Base-by-base conservation (phyloP, 2,329 filamentous ascomycete genomes). In the Diaporthe citriasiana region DNA sequence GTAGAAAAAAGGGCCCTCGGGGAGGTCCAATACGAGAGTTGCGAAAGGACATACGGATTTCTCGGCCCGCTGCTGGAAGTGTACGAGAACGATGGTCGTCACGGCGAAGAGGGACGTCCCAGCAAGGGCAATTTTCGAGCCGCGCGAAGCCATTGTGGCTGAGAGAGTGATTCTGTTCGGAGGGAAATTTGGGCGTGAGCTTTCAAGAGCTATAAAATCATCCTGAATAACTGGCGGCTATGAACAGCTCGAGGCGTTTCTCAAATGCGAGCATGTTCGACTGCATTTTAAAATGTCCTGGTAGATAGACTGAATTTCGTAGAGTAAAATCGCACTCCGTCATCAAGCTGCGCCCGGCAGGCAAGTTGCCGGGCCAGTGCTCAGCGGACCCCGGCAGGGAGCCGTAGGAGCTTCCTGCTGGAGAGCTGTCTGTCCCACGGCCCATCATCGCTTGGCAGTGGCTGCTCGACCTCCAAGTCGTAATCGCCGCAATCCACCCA, bases 61-160 rank as follows among this genome's bases (percentile, higher is more conserved):
- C 82, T 99, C 97, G 45, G 89, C 88, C 80, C 93, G 91, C 83
- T 99, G 97, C 78, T 95, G 91, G 84, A 93, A 95, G 82, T 99
- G 97, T 60, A 99, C 97, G 79, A 97, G 91, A 77, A 92, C 86
- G 76, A 99, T 91, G 63, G 95, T 97, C 77, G 90, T 87, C 70
- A 91, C 88, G 35, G 96, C 93, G 78, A 94, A 92, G 77, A 94
- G 85, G 45, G 94, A 93, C 0, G 95, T 98, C 57, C 90, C 90
- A 69, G 91, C 88, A 35, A 99, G 88, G 19, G 97, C 98, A 77
- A 97, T 83, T 81, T 98, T 97, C 25, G 97, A 95, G 74, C 95
- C 93, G 79, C 91, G 93, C 73, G 97, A 99, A 27, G 74, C 74
- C 97, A 99, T 99, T 75, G 73, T 81, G 38, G 35, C 30, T 56